Evolutionary conservation across 768 basidiomycete genomes (phyloP).

Genomic region (Trametes cingulata): DNA sequence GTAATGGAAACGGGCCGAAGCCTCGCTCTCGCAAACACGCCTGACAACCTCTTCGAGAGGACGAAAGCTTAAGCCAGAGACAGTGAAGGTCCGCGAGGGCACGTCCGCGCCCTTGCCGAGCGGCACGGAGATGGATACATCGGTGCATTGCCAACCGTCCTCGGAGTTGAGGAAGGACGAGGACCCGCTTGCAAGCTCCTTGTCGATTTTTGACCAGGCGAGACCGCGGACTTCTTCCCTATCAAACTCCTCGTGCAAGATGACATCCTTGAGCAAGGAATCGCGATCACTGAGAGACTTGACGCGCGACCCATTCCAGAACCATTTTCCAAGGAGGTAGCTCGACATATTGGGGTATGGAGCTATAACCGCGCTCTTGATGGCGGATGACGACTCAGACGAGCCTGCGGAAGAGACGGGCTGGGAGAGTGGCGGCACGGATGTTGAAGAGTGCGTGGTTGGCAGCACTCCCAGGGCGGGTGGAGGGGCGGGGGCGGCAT

Average conservation of each 20-base stretch:
- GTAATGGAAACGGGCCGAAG: background rate
- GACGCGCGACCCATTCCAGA: background rate
- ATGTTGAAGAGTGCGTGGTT: too few species aligned
- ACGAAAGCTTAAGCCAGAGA: background rate
- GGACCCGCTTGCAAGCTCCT: background rate
- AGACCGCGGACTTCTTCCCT: background rate
- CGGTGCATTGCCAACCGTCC: background rate
- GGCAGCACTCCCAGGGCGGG: too few species aligned
- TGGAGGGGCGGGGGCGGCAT: too few species aligned
- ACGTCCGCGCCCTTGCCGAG: background rate
- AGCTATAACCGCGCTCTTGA: background rate
- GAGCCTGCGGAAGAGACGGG: background rate
- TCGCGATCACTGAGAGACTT: background rate
- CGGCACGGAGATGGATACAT: background rate
- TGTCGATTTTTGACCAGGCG: background rate
- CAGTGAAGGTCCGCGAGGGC: background rate
- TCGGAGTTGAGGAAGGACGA: background rate
- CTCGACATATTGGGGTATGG: slow-evolving; percentile 1
- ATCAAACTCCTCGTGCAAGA: background rate
- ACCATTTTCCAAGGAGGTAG: background rate
- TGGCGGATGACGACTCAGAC: too few species aligned
- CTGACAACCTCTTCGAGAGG: background rate
- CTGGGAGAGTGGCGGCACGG: background rate
- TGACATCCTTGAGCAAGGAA: background rate
- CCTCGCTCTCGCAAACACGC: background rate